Evolutionary conservation across 495 filamentous ascomycete species (phyloP).

Genomic region (Physcia stellaris): DNA sequence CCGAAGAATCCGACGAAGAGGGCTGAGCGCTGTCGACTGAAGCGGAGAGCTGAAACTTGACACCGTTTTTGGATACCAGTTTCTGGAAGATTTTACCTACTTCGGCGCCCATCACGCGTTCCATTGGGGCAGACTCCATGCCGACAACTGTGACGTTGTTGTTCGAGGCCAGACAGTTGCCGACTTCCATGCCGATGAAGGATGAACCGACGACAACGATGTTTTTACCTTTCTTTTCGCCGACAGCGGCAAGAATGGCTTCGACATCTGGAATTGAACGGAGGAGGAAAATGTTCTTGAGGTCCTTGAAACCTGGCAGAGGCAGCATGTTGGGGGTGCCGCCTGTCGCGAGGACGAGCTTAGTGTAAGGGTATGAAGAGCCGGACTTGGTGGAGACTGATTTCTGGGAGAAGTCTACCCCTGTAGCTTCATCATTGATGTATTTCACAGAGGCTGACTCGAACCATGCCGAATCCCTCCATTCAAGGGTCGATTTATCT

Average conservation of each 20-base stretch:
- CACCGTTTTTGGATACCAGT: conserved; percentile 67
- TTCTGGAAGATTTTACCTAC: conserved; percentile 70
- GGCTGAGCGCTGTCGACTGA: conserved; percentile 68
- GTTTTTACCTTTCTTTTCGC: conserved; percentile 71
- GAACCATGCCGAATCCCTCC: conserved; percentile 64
- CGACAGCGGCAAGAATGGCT: conserved; percentile 60
- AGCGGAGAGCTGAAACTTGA: conserved; percentile 74
- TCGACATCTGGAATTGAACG: conserved; percentile 62
- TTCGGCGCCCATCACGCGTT: conserved; percentile 71
- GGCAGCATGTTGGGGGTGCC: conserved; percentile 68
- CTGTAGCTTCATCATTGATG: conserved; percentile 59
- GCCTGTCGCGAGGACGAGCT: conserved; percentile 80
- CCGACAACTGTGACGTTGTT: conserved; percentile 85
- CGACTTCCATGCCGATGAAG: conserved; percentile 96
- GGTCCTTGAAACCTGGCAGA: conserved; percentile 69
- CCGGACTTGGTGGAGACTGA: conserved; percentile 60
- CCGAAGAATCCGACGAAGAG: conserved; percentile 44
- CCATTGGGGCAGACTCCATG: conserved; percentile 75
- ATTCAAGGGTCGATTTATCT: conserved; percentile 65
- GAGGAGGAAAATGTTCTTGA: conserved; percentile 76
- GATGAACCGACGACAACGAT: conserved; percentile 81
- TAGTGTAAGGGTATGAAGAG: conserved; percentile 60
- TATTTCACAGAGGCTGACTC: conserved; percentile 58
- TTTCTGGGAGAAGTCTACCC: conserved; percentile 61
- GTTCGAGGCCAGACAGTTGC: conserved; percentile 56